Conservation (phyloP, 768 basidiomycete genomes). For the Pholiota microspora region DNA sequence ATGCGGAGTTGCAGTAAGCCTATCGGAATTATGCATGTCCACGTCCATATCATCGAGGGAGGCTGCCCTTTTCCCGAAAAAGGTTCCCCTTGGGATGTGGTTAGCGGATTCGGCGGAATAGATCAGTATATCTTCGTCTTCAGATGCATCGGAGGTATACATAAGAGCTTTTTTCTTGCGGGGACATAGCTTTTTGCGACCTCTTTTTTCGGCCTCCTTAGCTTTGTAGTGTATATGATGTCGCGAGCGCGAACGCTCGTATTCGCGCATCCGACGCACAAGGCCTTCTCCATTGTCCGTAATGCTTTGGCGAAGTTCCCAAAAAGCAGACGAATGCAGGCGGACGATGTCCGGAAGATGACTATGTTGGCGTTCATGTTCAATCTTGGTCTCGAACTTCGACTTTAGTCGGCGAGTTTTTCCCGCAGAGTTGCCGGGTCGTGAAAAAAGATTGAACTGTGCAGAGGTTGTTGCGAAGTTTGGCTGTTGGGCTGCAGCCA, state of each 20-base stretch:
- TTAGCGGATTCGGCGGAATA: conserved; percentile 36
- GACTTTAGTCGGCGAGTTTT: conserved; percentile 9
- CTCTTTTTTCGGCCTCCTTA: conserved; percentile 39
- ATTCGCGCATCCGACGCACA: conserved; percentile 71
- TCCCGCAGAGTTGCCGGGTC: conserved; percentile 11
- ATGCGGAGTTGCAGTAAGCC: conserved; percentile 5
- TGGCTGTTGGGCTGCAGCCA: conserved; percentile 17
- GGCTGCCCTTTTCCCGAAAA: conserved; percentile 35
- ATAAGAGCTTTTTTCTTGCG: conserved; percentile 15
- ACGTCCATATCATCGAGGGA: conserved; percentile 36
- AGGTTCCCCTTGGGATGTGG: conserved; percentile 19
- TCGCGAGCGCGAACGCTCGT: conserved; percentile 52
- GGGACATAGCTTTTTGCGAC: conserved; percentile 35
- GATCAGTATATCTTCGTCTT: conserved; percentile 54
- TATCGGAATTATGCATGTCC: not conserved
- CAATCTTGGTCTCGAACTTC: conserved; percentile 3
- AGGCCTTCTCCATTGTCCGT: conserved; percentile 65
- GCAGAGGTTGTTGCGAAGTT: conserved; percentile 46
- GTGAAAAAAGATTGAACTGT: conserved; percentile 45
- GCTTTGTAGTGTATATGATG: conserved; percentile 34
- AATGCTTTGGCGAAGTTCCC: conserved; percentile 62
- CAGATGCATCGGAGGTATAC: conserved; percentile 37
- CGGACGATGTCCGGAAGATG: conserved; percentile 31
- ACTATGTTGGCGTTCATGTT: conserved; percentile 10
- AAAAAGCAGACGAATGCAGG: conserved; percentile 57